Percentiles rank a stretch among this genome's conserved stretches.
Conservation (phyloP, 495 filamentous ascomycete genomes). For the Podospora didyma region DNA sequence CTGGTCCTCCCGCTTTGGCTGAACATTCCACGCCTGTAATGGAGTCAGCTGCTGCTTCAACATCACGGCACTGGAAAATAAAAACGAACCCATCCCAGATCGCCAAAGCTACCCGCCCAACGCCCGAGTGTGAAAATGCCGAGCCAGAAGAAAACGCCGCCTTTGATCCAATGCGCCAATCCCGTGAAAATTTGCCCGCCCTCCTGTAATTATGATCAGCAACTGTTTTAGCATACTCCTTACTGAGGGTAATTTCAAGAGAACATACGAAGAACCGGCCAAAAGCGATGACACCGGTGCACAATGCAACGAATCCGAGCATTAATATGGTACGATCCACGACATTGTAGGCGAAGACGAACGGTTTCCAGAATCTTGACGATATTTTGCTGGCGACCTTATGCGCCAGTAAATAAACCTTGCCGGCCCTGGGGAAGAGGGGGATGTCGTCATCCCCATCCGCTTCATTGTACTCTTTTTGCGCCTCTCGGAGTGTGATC, state of each 20-base stretch:
- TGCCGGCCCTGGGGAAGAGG: slow-evolving; percentile 8
- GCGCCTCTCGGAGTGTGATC: slow-evolving; percentile 49
- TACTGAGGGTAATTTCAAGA: slow-evolving; percentile 40
- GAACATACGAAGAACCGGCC: slow-evolving; percentile 54
- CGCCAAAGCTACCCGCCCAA: slow-evolving; percentile 85
- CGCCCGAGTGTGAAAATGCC: slow-evolving; percentile 84
- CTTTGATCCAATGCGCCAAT: slow-evolving; percentile 92
- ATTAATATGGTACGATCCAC: slow-evolving; percentile 47
- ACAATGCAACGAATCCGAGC: slow-evolving; percentile 54
- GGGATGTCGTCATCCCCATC: slow-evolving; percentile 34
- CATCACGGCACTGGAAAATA: background rate
- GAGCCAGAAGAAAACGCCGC: slow-evolving; percentile 96
- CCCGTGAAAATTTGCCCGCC: slow-evolving; percentile 56
- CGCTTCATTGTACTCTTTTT: slow-evolving; percentile 46
- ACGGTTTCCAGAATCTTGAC: slow-evolving; percentile 37
- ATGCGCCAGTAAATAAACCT: slow-evolving; percentile 20
- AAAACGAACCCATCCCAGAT: slow-evolving; percentile 75
- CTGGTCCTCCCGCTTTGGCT: slow-evolving; percentile 60
- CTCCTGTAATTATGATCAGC: slow-evolving; percentile 16
- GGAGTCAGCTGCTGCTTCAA: slow-evolving; percentile 13
- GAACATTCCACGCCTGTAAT: slow-evolving; percentile 77
- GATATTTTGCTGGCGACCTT: slow-evolving; percentile 36
- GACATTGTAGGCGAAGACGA: slow-evolving; percentile 38
- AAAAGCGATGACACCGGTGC: slow-evolving; percentile 55
- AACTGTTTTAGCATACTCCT: background rate